phyloP scores from a whole-genome alignment of 345 rosid species.

The Eucalyptus curtisii region DNA sequence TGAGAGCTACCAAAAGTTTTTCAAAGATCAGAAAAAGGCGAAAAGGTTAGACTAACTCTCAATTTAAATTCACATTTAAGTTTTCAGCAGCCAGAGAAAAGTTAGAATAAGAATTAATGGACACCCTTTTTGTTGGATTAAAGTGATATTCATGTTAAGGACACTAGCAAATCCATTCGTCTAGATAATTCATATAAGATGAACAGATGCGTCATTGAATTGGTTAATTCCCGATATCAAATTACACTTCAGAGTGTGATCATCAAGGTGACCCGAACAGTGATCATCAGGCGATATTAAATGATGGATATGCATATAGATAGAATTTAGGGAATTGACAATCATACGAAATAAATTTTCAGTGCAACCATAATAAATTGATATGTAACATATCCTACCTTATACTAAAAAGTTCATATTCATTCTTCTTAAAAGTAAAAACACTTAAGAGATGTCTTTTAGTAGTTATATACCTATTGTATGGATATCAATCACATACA shows the following conservation, averaged over 20 bases:
- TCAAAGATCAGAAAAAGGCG: background rate
- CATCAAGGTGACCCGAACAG: accelerated
- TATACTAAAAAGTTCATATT: background rate
- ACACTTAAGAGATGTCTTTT: background rate
- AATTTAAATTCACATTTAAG: background rate
- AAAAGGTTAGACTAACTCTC: background rate
- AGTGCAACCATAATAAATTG: background rate
- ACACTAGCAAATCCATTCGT: background rate
- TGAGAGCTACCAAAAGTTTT: background rate
- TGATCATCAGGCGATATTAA: background rate
- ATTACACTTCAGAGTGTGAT: background rate
- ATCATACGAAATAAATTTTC: background rate
- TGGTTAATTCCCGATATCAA: background rate
- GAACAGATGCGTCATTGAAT: background rate
- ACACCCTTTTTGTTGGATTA: background rate
- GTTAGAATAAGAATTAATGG: background rate
- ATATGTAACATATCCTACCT: background rate
- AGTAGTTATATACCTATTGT: background rate
- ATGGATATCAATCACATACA: background rate
- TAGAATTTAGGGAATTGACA: background rate
- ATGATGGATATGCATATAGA: background rate
- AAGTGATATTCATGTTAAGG: background rate
- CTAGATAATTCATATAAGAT: background rate
- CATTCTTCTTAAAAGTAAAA: background rate
- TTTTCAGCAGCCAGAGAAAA: background rate